A percentile compares a stretch with the other conserved stretches of the same genome.
These are phyloP conservation scores for Zizania palustris DNA, from an alignment of 202 grass and related monocot genomes.

Conservation along the genomic window DNA sequence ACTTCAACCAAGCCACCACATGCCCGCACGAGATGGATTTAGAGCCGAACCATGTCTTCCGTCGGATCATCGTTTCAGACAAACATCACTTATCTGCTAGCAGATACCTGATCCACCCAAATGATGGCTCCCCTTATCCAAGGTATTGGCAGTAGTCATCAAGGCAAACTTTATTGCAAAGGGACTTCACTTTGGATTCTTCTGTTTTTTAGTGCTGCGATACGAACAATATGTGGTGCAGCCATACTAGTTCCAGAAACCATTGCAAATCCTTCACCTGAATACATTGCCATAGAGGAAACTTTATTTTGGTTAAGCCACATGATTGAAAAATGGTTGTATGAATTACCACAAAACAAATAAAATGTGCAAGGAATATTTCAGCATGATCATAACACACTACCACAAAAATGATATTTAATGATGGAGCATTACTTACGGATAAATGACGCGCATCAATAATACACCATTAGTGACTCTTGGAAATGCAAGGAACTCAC, in stretches of 20 bases:
- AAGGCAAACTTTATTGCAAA: slow-evolving; percentile 90
- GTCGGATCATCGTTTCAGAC: too few relatives aligned
- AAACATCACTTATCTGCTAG: too few relatives aligned
- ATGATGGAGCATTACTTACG: too few relatives aligned
- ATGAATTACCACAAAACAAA: background rate
- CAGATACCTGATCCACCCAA: too few relatives aligned
- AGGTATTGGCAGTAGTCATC: slow-evolving; percentile 88
- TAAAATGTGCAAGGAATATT: background rate
- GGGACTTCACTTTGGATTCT: slow-evolving; percentile 93
- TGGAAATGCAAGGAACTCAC: too few relatives aligned
- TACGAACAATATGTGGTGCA: slow-evolving; percentile 90
- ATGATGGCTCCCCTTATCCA: slow-evolving; percentile 77
- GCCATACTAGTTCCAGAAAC: slow-evolving; percentile 99
- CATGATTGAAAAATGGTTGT: background rate
- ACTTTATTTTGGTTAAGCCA: background rate
- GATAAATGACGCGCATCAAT: too few relatives aligned
- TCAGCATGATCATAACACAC: slow-evolving; percentile 3
- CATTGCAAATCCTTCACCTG: slow-evolving; percentile 99
- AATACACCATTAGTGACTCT: too few relatives aligned
- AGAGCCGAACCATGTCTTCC: too few relatives aligned
- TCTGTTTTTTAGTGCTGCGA: slow-evolving; percentile 95
- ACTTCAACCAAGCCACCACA: too few relatives aligned
- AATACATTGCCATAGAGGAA: background rate
- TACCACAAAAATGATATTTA: too few relatives aligned
- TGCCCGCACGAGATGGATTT: too few relatives aligned